Percentiles rank a stretch among this genome's conserved stretches.
These are phyloP conservation scores for Raddia distichophylla DNA, from an alignment of 176 grass and related monocot genomes.

Conservation along the genomic window DNA sequence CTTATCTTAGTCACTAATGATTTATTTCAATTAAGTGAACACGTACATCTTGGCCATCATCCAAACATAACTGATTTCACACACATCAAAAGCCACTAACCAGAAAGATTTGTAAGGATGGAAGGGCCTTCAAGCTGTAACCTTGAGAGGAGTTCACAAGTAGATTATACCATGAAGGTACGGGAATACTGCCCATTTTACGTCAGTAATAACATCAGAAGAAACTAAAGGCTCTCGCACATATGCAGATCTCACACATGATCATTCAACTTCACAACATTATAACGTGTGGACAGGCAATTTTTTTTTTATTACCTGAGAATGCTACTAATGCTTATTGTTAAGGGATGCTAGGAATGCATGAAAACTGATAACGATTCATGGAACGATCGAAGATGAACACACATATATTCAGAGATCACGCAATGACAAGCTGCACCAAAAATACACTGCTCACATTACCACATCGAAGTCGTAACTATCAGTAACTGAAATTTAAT, in stretches of 20 bases:
- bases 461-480: no score
- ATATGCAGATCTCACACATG: slow-evolving; percentile 18
- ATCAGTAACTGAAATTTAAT: no score
- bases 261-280: slow-evolving; percentile 22
- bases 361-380: no score
- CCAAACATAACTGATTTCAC: slow-evolving; percentile 1
- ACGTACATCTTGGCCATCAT: slow-evolving; percentile 28
- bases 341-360: no score
- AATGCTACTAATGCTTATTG: no score
- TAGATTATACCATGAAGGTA: slow-evolving; percentile 33
- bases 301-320: no score
- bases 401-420: no score
- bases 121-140: slow-evolving; percentile 20
- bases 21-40: slow-evolving; percentile 10
- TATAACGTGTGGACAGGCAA: slow-evolving; percentile 1
- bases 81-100: slow-evolving; percentile 15
- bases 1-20: slow-evolving; percentile 16
- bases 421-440: no score
- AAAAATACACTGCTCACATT: no score
- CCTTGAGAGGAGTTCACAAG: neutral
- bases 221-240: slow-evolving; percentile 3
- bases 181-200: slow-evolving; percentile 16
- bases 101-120: slow-evolving; percentile 26
- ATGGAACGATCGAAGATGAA: no score
- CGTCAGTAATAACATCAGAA: slow-evolving; percentile 29